phyloP scores from a whole-genome alignment of 208 protist species.

The Trypanosoma caninum region DNA sequence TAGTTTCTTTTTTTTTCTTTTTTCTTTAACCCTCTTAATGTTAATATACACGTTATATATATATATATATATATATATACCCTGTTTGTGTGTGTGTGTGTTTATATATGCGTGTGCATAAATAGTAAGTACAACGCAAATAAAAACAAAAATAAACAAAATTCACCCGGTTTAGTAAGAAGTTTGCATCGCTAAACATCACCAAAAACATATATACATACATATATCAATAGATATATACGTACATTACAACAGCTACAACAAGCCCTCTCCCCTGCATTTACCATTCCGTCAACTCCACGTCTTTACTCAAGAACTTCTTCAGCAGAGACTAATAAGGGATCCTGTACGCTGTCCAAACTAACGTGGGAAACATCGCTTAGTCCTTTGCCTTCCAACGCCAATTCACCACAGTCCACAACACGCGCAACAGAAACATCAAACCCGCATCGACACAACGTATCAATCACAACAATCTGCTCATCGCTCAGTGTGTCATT shows the following conservation, averaged over 20 bases:
- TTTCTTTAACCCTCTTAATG: no score
- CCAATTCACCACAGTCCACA: conserved; percentile 52
- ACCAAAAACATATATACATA: no score
- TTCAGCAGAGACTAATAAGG: neutral
- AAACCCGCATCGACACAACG: conserved; percentile 64
- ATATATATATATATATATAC: no score
- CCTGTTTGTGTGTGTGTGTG: no score
- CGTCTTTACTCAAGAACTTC: neutral
- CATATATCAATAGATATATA: no score
- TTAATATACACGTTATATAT: no score
- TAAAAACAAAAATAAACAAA: no score
- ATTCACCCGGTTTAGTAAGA: no score
- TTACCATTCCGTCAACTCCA: neutral
- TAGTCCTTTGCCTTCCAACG: neutral
- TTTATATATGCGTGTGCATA: no score
- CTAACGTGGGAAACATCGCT: neutral
- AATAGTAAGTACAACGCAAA: no score
- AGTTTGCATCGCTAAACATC: no score
- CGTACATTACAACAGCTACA: neutral
- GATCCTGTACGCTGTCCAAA: neutral
- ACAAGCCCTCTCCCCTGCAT: neutral
- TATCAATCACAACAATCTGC: conserved; percentile 69
- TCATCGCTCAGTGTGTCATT: conserved; percentile 61
- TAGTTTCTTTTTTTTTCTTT: no score
- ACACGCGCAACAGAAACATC: conserved; percentile 88